phyloP scores from a whole-genome alignment of 2,329 filamentous ascomycete species.

The Gnomoniopsis smithogilvyi region DNA sequence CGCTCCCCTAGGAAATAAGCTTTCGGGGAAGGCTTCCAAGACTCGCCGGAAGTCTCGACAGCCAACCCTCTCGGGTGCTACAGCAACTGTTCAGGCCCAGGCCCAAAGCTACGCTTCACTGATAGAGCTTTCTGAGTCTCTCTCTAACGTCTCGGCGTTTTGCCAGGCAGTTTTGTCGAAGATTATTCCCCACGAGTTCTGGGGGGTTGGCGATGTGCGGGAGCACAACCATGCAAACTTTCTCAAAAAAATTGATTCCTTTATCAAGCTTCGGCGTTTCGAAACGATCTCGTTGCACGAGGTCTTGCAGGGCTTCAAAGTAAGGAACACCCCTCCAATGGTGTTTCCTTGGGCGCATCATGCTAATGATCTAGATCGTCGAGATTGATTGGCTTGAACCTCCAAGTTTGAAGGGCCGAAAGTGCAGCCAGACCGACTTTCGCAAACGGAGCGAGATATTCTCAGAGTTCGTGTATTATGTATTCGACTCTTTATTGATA shows the following conservation, averaged over 20 bases:
- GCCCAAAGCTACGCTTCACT: constrained; percentile 45
- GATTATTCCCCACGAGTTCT: constrained; percentile 72
- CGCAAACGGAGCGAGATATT: constrained; percentile 77
- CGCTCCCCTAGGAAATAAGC: constrained; percentile 1
- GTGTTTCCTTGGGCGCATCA: background rate
- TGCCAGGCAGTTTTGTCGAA: constrained; percentile 72
- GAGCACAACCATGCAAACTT: constrained; percentile 60
- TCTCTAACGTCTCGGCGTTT: constrained; percentile 75
- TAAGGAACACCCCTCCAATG: constrained; percentile 32
- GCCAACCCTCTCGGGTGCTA: background rate
- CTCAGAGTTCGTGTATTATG: constrained; percentile 82
- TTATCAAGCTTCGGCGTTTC: constrained; percentile 74
- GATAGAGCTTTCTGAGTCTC: constrained; percentile 65
- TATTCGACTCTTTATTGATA: constrained; percentile 89
- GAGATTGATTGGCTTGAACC: constrained; percentile 71
- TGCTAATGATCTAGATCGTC: constrained; percentile 48
- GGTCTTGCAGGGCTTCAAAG: constrained; percentile 72
- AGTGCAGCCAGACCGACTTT: constrained; percentile 67
- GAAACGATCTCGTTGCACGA: constrained; percentile 80
- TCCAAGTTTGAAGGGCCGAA: constrained; percentile 43
- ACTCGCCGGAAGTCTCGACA: constrained; percentile 11
- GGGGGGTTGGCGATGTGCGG: constrained; percentile 57
- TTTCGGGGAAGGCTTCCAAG: constrained; percentile 7
- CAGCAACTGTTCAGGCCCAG: background rate
- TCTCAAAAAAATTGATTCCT: constrained; percentile 69